Evolutionary conservation across 2,329 filamentous ascomycete genomes (phyloP).

Genomic region (Elsinoe ampelina): DNA sequence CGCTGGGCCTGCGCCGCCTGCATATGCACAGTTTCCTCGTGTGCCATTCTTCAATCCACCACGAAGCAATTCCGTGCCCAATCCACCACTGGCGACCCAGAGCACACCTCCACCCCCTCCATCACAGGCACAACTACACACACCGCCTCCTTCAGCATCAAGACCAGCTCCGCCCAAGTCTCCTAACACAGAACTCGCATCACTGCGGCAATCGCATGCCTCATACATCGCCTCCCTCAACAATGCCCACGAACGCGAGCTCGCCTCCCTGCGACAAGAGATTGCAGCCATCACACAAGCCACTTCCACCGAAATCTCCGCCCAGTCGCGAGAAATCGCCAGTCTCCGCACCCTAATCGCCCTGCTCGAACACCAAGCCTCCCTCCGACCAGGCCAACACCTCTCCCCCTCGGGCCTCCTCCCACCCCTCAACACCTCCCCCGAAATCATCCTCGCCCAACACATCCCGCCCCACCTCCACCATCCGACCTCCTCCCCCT

Average conservation of each 20-base stretch:
- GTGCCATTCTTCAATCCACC: slow-evolving; percentile 1
- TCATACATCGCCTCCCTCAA: slow-evolving; percentile 1
- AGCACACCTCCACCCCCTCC: background rate
- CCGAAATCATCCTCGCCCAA: background rate
- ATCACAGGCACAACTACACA: background rate
- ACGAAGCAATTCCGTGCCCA: background rate
- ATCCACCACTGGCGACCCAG: background rate
- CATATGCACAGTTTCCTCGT: slow-evolving; percentile 3
- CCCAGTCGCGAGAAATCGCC: slow-evolving; percentile 4
- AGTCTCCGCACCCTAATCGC: slow-evolving; percentile 6
- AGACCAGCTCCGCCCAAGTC: background rate
- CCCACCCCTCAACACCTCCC: slow-evolving; percentile 8
- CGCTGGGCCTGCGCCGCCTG: slow-evolving; percentile 3
- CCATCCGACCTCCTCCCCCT: background rate
- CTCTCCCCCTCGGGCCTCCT: slow-evolving; percentile 6
- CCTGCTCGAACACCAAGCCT: background rate
- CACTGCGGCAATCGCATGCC: background rate
- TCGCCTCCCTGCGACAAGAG: background rate
- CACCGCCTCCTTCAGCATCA: background rate
- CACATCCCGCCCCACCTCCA: background rate
- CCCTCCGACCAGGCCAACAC: background rate
- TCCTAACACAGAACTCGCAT: background rate
- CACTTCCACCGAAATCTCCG: background rate
- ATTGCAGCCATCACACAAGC: background rate
- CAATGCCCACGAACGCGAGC: slow-evolving; percentile 2